Evolutionary conservation across 2,329 filamentous ascomycete genomes (phyloP), one percentile per base, ranked within the genome.

Genomic region (Claviceps maximensis): DNA sequence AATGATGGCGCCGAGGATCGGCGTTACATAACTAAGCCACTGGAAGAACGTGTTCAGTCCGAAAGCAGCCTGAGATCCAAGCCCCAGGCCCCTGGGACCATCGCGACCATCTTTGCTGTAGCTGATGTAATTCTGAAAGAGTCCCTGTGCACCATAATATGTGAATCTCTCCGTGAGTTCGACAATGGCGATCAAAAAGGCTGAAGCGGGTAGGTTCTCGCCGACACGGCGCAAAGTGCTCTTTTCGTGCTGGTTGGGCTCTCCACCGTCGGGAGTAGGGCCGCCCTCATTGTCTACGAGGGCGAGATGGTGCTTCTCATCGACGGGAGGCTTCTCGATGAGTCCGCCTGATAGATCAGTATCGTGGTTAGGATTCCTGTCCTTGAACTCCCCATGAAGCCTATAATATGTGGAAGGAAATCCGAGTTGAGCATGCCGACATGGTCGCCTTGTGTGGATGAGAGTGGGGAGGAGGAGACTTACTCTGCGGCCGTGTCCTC

Each of bases 101-200:
- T 67, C 63, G 2, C 58, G 46, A 0, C 70, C 70, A 5, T 67
- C 58, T 9, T 61, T 54, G 51, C 61, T 58, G 54, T 69, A 60
- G 57, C 54, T 66, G 58, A 79, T 70, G 61, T 79, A 80, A 63
- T 80, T 80, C 58, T 79, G 76, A 63, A 79, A 78, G 40, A 77
- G 62, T 53, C 76, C 76, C 49, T 71, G 71, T 53, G 75, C 70
- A 56, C 75, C 75, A 56, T 79, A 79, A 69, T 75, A 80, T 54
- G 77, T 75, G 67, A 82, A 81, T 52, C 79, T 75, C 63, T 82
- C 78, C 1, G 65, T 69, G 42, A 80, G 64, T 59, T 80, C 78
- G 47, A 81, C 75, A 17, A 77, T 58, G 31, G 77, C 77, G 33
- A 81, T 76, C 51, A 80, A 67, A 67, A 75, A 80, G 51, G 77